A percentile compares a stretch with the other conserved stretches of the same genome.
phyloP scores from a whole-genome alignment of 1,284 basidiomycete species.

The Fomitiporia mediterranea region DNA sequence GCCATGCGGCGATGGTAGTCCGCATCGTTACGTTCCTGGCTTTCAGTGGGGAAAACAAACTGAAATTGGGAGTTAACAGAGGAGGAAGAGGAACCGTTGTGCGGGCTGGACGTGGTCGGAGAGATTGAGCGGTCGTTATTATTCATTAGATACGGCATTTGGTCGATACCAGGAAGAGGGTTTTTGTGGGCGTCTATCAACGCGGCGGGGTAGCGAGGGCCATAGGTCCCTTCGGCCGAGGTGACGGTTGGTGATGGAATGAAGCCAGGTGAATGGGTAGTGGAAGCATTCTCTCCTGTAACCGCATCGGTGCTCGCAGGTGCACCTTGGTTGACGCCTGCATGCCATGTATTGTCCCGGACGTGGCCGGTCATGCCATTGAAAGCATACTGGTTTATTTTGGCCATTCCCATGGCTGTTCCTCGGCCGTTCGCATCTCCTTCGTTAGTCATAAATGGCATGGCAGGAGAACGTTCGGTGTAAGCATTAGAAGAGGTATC shows the following conservation, averaged over 20 bases:
- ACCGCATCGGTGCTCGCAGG: conserved; percentile 43
- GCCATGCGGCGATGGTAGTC: conserved; percentile 56
- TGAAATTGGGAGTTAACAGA: conserved; percentile 60
- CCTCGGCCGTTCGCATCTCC: conserved; percentile 35
- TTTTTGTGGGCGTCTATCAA: conserved; percentile 57
- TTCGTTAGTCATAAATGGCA: conserved; percentile 40
- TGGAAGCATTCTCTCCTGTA: conserved; percentile 38
- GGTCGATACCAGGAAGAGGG: conserved; percentile 48
- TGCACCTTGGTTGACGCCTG: conserved; percentile 38
- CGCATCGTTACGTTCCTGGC: conserved; percentile 56
- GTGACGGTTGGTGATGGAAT: conserved; percentile 56
- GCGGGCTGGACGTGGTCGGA: conserved; percentile 61
- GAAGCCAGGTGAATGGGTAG: conserved; percentile 49
- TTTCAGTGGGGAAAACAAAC: conserved; percentile 50
- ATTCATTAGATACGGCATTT: conserved; percentile 59
- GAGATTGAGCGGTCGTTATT: conserved; percentile 62
- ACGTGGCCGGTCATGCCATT: conserved; percentile 39
- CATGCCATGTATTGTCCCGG: conserved; percentile 52
- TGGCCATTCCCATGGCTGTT: conserved; percentile 38
- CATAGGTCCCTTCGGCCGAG: conserved; percentile 51
- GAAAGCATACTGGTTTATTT: conserved; percentile 48
- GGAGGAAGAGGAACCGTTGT: conserved; percentile 59
- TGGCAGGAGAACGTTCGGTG: conserved; percentile 42
- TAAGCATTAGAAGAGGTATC: conserved; percentile 32
- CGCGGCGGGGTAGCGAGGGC: conserved; percentile 40